phyloP scores from a whole-genome alignment of 2,329 filamentous ascomycete species.

The Talaromyces piceae region DNA sequence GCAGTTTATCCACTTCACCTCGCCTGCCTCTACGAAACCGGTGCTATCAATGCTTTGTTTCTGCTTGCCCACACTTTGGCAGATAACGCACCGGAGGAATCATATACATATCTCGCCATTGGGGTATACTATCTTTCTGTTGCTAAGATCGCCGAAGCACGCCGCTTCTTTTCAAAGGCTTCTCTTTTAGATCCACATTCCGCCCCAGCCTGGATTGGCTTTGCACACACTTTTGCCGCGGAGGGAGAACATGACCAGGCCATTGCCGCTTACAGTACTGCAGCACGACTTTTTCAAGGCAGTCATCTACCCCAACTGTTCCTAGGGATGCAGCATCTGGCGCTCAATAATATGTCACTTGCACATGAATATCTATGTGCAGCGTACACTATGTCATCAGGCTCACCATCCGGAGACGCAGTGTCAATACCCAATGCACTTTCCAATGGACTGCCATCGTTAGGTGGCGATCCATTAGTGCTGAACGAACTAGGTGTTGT shows the following conservation, averaged over 20 bases:
- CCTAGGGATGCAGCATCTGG: slow-evolving; percentile 95
- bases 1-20: slow-evolving; percentile 80
- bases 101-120: slow-evolving; percentile 88
- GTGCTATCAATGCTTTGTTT: slow-evolving; percentile 80
- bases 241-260: slow-evolving; percentile 98
- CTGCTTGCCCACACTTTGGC: slow-evolving; percentile 87
- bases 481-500: slow-evolving; percentile 95
- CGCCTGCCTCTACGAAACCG: slow-evolving; percentile 81
- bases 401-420: slow-evolving; percentile 25
- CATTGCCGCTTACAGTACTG: slow-evolving; percentile 94
- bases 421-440: slow-evolving; percentile 19
- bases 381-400: slow-evolving; percentile 58
- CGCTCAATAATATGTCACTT: slow-evolving; percentile 86
- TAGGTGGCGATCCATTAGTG: slow-evolving; percentile 65
- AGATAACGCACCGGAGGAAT: slow-evolving; percentile 83
- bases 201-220: slow-evolving; percentile 96
- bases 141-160: slow-evolving; percentile 81
- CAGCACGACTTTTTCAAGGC: slow-evolving; percentile 88
- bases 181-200: slow-evolving; percentile 98
- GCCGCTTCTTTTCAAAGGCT: slow-evolving; percentile 93
- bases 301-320: slow-evolving; percentile 95
- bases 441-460: slow-evolving; percentile 17
- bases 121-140: slow-evolving; percentile 91
- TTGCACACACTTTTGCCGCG: slow-evolving; percentile 94
- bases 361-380: slow-evolving; percentile 92